Conservation (phyloP, 2,329 filamentous ascomycete genomes). For the Xenoacremonium recifei region DNA sequence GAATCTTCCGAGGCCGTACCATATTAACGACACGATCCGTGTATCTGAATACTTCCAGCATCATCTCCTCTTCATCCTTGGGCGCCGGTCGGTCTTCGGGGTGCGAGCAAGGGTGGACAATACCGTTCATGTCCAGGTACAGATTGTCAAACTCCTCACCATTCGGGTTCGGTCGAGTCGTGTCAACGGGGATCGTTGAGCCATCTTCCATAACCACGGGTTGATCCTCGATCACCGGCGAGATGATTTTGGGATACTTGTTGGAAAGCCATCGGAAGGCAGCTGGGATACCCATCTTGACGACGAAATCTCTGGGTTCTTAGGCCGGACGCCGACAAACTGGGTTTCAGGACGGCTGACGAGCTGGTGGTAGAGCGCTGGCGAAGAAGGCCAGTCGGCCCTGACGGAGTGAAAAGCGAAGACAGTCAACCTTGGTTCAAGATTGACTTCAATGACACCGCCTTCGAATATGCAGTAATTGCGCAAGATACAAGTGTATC, state of each 20-base stretch:
- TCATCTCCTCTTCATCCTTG: constrained; percentile 97
- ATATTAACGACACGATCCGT: constrained; percentile 99
- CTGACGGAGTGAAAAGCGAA: no score
- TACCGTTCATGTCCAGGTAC: constrained; percentile 99
- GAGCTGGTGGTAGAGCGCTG: no score
- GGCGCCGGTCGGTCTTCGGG: constrained; percentile 91
- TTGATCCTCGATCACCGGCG: constrained; percentile 81
- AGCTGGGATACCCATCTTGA: constrained; percentile 85
- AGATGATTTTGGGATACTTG: constrained; percentile 98
- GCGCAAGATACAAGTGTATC: no score
- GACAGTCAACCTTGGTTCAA: no score
- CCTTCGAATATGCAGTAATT: no score
- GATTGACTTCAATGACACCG: no score
- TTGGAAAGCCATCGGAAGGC: constrained; percentile 95
- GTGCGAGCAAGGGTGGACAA: constrained; percentile 97
- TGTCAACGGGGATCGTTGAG: constrained; percentile 79
- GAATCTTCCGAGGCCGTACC: constrained; percentile 90
- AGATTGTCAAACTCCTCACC: constrained; percentile 97
- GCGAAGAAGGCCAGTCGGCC: no score
- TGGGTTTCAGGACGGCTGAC: no score
- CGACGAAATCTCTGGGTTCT: neutral
- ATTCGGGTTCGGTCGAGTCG: constrained; percentile 85
- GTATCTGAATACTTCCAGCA: constrained; percentile 96
- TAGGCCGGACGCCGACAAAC: no score
- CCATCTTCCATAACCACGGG: constrained; percentile 80